Evolutionary conservation across 2,329 filamentous ascomycete species (phyloP).

Genomic region (Aspergillus fijiensis): DNA sequence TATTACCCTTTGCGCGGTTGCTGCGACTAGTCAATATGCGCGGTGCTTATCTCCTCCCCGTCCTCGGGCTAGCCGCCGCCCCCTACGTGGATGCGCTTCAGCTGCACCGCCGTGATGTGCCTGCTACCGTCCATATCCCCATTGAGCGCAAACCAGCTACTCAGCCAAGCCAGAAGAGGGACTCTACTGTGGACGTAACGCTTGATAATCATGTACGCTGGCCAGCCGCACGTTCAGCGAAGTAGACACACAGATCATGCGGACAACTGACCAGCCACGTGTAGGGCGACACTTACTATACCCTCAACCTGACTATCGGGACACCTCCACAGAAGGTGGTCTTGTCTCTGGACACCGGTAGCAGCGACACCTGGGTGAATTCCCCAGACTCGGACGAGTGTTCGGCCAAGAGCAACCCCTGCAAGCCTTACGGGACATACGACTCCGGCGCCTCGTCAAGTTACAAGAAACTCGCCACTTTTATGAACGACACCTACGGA

Average conservation of each 20-base stretch:
- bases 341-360: conserved; percentile 59
- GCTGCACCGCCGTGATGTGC: conserved; percentile 14
- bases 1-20: not conserved
- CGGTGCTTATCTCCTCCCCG: not conserved
- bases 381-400: conserved; percentile 63
- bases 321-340: conserved; percentile 54
- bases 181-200: conserved; percentile 8
- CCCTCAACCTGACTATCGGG: conserved; percentile 51
- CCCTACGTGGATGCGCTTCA: conserved; percentile 4
- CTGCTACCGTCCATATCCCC: conserved; percentile 12
- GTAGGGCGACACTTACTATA: conserved; percentile 8
- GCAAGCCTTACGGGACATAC: conserved; percentile 66
- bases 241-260: no score
- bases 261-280: not conserved
- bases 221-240: no score
- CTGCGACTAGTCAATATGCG: not conserved
- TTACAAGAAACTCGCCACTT: conserved; percentile 66
- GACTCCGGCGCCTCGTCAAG: conserved; percentile 68
- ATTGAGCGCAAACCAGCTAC: conserved; percentile 7
- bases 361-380: conserved; percentile 65
- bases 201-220: not conserved
- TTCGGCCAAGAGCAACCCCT: conserved; percentile 44
- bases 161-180: conserved; percentile 5
- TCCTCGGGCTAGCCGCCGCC: not conserved
- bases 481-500: conserved; percentile 80